Percentiles rank a stretch among this genome's conserved stretches.
Evolutionary conservation across 2,329 filamentous ascomycete genomes (phyloP).

Genomic region (Macroventuria anomochaeta): DNA sequence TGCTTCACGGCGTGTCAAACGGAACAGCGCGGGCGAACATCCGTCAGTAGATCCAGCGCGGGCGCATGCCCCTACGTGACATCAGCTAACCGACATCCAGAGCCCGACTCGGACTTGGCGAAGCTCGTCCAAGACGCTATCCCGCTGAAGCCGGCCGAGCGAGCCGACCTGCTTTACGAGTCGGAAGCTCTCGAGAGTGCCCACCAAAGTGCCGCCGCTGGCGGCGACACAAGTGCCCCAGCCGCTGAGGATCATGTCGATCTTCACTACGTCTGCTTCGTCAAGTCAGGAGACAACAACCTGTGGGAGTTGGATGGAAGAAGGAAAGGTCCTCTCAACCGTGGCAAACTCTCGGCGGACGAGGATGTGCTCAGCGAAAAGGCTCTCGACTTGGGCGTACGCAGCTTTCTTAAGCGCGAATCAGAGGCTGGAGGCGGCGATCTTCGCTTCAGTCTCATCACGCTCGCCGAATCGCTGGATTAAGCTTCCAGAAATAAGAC

Average conservation of each 20-base stretch:
- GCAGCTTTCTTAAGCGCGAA: conserved; percentile 66
- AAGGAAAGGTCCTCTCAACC: conserved; percentile 74
- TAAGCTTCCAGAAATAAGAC: conserved; percentile 19
- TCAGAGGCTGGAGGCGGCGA: conserved; percentile 62
- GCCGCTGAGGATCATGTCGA: conserved; percentile 82
- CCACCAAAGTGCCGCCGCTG: conserved; percentile 76
- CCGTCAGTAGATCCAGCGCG: conserved; percentile 26
- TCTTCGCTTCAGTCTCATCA: conserved; percentile 68
- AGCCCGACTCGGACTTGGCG: conserved; percentile 64
- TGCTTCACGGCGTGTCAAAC: conserved; percentile 85
- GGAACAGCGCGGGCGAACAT: conserved; percentile 66
- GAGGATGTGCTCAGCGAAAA: conserved; percentile 68
- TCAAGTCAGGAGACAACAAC: conserved; percentile 71
- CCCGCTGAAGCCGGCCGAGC: conserved; percentile 68
- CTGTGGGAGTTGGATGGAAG: conserved; percentile 84
- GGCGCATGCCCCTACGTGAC: background rate
- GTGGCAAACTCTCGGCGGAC: conserved; percentile 54
- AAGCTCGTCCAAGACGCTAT: conserved; percentile 73
- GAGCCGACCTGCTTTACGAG: conserved; percentile 78
- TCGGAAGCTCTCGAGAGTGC: conserved; percentile 77
- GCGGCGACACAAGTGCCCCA: conserved; percentile 81
- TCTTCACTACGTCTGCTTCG: conserved; percentile 94
- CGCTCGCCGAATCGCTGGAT: conserved; percentile 64
- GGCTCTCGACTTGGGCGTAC: conserved; percentile 74
- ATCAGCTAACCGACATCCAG: conserved; percentile 35